A percentile compares a stretch with the other conserved stretches of the same genome.
Evolutionary conservation across 2,329 filamentous ascomycete species (phyloP).

Genomic region (Neophaeococcomyces aloes): DNA sequence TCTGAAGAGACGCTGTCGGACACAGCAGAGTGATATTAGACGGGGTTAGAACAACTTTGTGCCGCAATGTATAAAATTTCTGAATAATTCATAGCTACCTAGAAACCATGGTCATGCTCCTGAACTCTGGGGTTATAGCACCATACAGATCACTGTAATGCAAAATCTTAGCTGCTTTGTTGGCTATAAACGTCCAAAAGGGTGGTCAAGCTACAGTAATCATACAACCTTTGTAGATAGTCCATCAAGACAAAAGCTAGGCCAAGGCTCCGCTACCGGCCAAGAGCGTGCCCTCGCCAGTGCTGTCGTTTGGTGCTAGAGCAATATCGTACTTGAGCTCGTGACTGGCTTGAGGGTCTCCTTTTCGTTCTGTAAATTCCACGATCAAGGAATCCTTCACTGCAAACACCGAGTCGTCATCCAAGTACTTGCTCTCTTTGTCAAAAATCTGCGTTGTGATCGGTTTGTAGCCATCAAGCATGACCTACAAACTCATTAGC

Average conservation of each 20-base stretch:
- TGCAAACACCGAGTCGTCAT: slow-evolving; percentile 49
- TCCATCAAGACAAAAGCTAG: too few relatives aligned
- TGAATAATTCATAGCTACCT: not conserved
- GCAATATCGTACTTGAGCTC: slow-evolving; percentile 46
- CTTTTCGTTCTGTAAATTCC: slow-evolving; percentile 44
- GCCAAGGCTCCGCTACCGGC: slow-evolving; percentile 44
- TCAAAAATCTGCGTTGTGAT: slow-evolving; percentile 74
- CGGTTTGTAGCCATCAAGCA: slow-evolving; percentile 50
- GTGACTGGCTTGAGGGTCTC: slow-evolving; percentile 42
- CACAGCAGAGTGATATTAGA: too few relatives aligned
- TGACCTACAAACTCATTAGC: slow-evolving; percentile 31
- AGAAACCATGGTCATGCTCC: not conserved
- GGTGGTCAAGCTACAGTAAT: too few relatives aligned
- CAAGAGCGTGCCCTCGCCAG: slow-evolving; percentile 37
- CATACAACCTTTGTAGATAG: too few relatives aligned
- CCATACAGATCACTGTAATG: too few relatives aligned
- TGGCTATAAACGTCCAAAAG: too few relatives aligned
- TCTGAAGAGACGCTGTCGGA: too few relatives aligned
- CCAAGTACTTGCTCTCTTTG: slow-evolving; percentile 51
- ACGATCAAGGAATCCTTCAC: slow-evolving; percentile 50
- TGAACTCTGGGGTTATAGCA: too few relatives aligned
- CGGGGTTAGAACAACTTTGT: too few relatives aligned
- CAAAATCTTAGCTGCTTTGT: too few relatives aligned
- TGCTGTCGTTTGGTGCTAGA: slow-evolving; percentile 25
- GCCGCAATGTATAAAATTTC: too few relatives aligned